phyloP scores from a whole-genome alignment of 176 grass and related monocot genomes.

The Panicum miliaceum region DNA sequence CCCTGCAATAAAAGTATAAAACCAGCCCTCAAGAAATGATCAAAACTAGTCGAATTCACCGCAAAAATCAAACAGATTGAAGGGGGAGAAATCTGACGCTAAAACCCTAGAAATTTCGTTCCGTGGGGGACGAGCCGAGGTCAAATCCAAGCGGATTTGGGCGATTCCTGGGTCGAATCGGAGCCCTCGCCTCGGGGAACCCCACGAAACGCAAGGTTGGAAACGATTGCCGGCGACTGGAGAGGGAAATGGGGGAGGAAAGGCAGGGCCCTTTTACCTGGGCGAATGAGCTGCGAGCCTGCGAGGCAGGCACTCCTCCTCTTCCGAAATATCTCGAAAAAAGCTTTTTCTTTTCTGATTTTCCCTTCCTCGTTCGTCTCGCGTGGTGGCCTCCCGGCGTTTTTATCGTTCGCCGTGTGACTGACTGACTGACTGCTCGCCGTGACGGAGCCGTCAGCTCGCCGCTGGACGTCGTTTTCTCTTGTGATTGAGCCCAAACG shows the following conservation, averaged over 20 bases:
- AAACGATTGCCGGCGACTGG: neutral
- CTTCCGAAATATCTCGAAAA: neutral
- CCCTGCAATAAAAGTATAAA: conserved; percentile 5
- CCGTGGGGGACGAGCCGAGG: neutral
- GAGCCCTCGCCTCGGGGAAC: neutral
- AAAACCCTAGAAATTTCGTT: conserved; percentile 53
- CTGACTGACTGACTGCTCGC: neutral
- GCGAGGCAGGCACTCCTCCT: conserved; percentile 8
- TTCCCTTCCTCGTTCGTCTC: conserved; percentile 2
- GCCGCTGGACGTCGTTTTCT: neutral
- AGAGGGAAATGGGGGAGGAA: conserved; percentile 30
- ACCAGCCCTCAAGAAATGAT: conserved; percentile 21
- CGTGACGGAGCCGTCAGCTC: conserved; percentile 39
- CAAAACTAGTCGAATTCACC: neutral
- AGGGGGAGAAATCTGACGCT: conserved; percentile 15
- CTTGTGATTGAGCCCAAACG: neutral
- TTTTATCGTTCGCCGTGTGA: conserved; percentile 22
- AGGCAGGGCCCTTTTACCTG: conserved; percentile 32
- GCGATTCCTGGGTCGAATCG: conserved; percentile 27
- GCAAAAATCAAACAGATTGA: conserved; percentile 7
- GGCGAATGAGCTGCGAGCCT: conserved; percentile 28
- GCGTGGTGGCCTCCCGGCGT: conserved; percentile 11
- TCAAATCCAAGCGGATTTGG: conserved; percentile 11
- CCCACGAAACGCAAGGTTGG: neutral
- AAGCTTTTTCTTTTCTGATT: neutral